These are phyloP conservation scores for Colletotrichum shisoi DNA, from an alignment of 2,329 filamentous ascomycete species.

Conservation along the genomic window DNA sequence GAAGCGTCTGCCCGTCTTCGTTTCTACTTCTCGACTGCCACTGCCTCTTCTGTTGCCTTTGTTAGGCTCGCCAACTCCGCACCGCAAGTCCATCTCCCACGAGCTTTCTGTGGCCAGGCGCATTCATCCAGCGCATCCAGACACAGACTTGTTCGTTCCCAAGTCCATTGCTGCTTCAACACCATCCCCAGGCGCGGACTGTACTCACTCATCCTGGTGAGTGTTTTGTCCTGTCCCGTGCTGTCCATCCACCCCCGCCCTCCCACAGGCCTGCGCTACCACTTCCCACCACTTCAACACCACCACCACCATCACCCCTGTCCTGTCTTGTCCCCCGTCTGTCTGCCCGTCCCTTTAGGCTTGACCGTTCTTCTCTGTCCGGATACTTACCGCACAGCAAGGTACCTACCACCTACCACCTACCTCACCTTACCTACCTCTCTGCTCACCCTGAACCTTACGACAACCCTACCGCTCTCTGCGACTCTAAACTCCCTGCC, in stretches of 20 bases:
- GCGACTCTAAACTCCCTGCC: conserved; percentile 32
- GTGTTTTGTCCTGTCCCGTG: conserved; percentile 7
- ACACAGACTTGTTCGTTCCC: background rate
- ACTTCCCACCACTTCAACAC: conserved; percentile 14
- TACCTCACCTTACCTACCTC: conserved; percentile 6
- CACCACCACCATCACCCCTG: conserved; percentile 1
- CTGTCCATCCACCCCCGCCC: background rate
- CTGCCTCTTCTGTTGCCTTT: conserved; percentile 7
- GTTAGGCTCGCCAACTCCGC: conserved; percentile 1
- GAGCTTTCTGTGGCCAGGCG: background rate
- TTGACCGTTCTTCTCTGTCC: conserved; percentile 7
- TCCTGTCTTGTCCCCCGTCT: conserved; percentile 17
- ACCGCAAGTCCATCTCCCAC: background rate
- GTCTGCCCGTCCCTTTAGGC: conserved; percentile 4
- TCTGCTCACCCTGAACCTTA: conserved; percentile 18
- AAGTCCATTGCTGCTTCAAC: background rate
- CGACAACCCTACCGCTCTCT: conserved; percentile 31
- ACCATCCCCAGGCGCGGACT: background rate
- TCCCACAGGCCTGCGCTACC: conserved; percentile 18
- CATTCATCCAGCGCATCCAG: background rate
- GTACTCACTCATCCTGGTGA: conserved; percentile 4
- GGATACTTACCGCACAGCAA: background rate
- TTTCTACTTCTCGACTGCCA: conserved; percentile 6
- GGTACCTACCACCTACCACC: conserved; percentile 9
- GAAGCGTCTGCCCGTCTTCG: conserved; percentile 30